Percentiles rank a stretch among this genome's conserved stretches.
These are phyloP conservation scores for Ophiostoma piceae DNA, from an alignment of 2,329 filamentous ascomycete species.

Conservation along the genomic window DNA sequence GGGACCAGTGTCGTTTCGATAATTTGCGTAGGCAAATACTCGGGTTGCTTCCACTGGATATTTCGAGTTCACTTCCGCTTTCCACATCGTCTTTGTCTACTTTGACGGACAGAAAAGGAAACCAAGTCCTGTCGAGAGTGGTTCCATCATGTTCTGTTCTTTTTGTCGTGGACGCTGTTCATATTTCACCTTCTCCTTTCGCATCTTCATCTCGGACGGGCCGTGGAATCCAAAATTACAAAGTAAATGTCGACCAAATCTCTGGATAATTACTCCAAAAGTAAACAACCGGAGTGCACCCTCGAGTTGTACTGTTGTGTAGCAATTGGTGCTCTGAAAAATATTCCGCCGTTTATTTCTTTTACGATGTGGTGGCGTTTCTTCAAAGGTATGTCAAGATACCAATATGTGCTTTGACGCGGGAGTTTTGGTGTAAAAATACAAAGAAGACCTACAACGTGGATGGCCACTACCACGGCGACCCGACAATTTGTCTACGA, in stretches of 20 bases:
- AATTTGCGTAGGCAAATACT: not conserved
- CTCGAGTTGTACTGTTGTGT: not conserved
- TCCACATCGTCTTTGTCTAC: not conserved
- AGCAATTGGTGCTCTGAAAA: not conserved
- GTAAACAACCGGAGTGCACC: not conserved
- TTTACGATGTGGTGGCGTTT: not conserved
- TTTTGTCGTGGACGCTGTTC: not conserved
- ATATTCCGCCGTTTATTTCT: not conserved
- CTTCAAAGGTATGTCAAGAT: not conserved
- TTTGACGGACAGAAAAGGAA: not conserved
- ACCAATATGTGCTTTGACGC: not conserved
- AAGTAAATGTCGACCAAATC: not conserved
- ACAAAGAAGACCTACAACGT: not conserved
- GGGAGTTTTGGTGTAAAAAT: not conserved
- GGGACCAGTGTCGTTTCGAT: slow-evolving; percentile 14
- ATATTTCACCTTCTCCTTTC: not conserved
- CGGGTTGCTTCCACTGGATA: not conserved
- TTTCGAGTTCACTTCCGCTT: no score
- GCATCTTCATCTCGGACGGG: slow-evolving; percentile 4
- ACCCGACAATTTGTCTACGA: slow-evolving; percentile 1
- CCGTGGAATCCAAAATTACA: not conserved
- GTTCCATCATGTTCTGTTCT: not conserved
- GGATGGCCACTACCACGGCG: not conserved
- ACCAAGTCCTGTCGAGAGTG: not conserved
- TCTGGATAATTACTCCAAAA: not conserved